These are phyloP conservation scores for Russula griseocarnosa DNA, from an alignment of 768 basidiomycete species.

Conservation along the genomic window DNA sequence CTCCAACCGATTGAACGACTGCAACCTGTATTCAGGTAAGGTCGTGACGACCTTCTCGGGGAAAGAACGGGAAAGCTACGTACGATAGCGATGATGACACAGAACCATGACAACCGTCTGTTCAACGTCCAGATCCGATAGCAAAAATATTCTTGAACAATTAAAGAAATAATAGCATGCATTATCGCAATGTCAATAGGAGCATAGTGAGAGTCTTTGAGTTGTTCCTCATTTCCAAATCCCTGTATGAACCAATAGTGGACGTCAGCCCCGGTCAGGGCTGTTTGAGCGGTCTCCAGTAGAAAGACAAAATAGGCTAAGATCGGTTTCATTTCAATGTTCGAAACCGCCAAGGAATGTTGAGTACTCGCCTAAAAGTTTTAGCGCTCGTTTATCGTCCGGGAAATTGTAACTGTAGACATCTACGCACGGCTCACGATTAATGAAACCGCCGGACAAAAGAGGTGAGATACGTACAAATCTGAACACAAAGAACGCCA, in stretches of 20 bases:
- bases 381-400: neutral
- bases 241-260: constrained; percentile 13
- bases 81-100: neutral
- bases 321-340: neutral
- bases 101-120: neutral
- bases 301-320: constrained; percentile 1
- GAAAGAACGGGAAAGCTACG: neutral
- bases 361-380: neutral
- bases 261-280: neutral
- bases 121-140: constrained; percentile 2
- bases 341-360: neutral
- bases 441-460: neutral
- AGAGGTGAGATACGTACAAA: constrained; percentile 29
- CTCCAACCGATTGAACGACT: neutral
- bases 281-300: constrained; percentile 4
- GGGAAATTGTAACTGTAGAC: constrained; percentile 8
- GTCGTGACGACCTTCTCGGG: neutral
- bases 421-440: neutral
- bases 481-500: constrained; percentile 33
- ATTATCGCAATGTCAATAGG: neutral
- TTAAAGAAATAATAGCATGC: neutral
- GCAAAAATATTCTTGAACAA: constrained; percentile 3
- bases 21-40: neutral
- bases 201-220: neutral
- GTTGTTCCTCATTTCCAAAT: constrained; percentile 2